Base-by-base conservation (phyloP, 2,329 filamentous ascomycete species). In the Magnaporthiopsis poae region DNA sequence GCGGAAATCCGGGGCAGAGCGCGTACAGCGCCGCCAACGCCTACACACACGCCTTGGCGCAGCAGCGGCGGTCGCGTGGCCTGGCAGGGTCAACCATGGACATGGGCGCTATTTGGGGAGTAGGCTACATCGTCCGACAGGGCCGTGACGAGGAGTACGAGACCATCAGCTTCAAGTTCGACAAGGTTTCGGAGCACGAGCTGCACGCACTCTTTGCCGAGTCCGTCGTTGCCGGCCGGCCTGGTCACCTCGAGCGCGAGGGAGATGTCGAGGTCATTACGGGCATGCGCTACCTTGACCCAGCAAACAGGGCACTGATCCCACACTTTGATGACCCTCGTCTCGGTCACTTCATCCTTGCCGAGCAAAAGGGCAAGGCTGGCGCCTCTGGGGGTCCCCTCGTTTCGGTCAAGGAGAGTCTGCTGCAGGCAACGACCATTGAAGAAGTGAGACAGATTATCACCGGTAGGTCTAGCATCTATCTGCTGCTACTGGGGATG, bases 291-390 rank as follows among this genome's bases (percentile, higher is more conserved):
- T 52, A 7, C 15, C 39, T 46, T 18, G 39, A 52, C 39, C 39
- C 39, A 46, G 39, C 4, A 21, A 52, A 39, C 64, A 66, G 46
- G 59, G 64, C 60, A 25, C 29, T 31, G 29, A 66, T 66, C 18
- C 33, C 29, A 7, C 39, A 61, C 60, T 66, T 33, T 35, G 8
- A 62, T 21, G 64, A 66, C 59, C 59, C 64, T 5, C 31, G 64
- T 3, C 33, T 66, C 25, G 64, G 64, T 2, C 60, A 62, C 29
- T 59, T 66, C 21, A 39, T 36, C 9, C n/a, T 27, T 9, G 33
- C 61, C 12, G 61, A 62, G 13, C 5, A 39, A 33, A 62, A 33
- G 27, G 61, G 61, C 61, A 36, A 36, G 35, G 15, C 9, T 12
- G 61, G 61, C 31, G 61, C n/a, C 5, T 25, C 61, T 35, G 61